Evolutionary conservation across 2,329 filamentous ascomycete species (phyloP).

Genomic region (Pseudonectria buxi): DNA sequence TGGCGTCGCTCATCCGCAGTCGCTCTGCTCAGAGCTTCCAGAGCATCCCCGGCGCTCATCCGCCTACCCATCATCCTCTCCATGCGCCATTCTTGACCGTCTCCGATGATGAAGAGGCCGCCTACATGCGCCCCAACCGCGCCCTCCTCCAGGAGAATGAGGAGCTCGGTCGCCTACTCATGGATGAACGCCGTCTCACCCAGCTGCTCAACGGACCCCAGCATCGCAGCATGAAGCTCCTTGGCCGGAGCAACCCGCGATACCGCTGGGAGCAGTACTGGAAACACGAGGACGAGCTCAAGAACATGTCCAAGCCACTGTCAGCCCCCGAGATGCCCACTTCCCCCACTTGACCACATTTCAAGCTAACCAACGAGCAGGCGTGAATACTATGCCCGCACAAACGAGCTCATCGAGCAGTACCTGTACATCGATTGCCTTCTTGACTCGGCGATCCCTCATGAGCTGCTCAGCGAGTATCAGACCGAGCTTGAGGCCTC

Average conservation of each 20-base stretch:
- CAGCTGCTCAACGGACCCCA: constrained; percentile 59
- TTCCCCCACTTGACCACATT: background rate
- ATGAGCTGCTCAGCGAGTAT: constrained; percentile 87
- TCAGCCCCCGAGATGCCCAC: constrained; percentile 25
- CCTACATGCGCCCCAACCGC: constrained; percentile 10
- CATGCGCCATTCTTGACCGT: constrained; percentile 17
- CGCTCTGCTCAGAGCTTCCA: constrained; percentile 29
- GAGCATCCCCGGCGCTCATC: constrained; percentile 22
- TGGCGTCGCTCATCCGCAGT: constrained; percentile 33
- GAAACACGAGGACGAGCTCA: constrained; percentile 70
- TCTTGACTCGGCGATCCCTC: constrained; percentile 85
- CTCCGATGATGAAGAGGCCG: constrained; percentile 28
- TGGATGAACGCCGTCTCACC: constrained; percentile 53
- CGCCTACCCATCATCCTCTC: constrained; percentile 8
- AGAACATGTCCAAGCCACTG: constrained; percentile 64
- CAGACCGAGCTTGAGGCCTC: constrained; percentile 52
- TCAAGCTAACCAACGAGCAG: constrained; percentile 28
- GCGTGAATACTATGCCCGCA: constrained; percentile 80
- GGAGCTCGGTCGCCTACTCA: constrained; percentile 36
- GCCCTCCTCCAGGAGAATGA: constrained; percentile 32
- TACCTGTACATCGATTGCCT: constrained; percentile 91
- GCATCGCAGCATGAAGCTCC: constrained; percentile 77
- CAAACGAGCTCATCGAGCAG: constrained; percentile 81
- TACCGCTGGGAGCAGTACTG: constrained; percentile 86
- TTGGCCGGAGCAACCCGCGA: constrained; percentile 79